Evolutionary conservation across 345 rosid genomes (phyloP).

Genomic region (Sapria himalayana): DNA sequence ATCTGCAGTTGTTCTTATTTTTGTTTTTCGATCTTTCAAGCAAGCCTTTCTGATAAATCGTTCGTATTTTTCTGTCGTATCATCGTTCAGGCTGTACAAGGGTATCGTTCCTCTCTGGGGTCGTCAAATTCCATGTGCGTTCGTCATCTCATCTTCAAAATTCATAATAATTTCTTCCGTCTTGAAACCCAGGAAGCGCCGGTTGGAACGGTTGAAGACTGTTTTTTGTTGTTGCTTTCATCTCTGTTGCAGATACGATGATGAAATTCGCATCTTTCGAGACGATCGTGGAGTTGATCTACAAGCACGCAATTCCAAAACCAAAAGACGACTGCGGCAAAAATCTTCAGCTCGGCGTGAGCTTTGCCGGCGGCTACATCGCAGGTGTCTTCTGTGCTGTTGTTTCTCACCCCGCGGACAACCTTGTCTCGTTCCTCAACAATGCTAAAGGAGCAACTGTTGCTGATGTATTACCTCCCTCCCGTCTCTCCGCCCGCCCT

Average conservation of each 20-base stretch:
- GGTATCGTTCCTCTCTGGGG: conserved; percentile 97
- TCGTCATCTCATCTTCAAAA: background rate
- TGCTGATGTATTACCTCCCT: conserved; percentile 49
- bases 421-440: conserved; percentile 91
- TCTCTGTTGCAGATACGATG: conserved; percentile 90
- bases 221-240: no score
- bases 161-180: no score
- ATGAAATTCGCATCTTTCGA: conserved; percentile 98
- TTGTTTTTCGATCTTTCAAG: no score
- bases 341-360: conserved; percentile 60
- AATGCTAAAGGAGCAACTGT: conserved; percentile 94
- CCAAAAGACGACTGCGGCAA: conserved; percentile 88
- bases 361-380: conserved; percentile 86
- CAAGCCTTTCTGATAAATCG: no score
- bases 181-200: no score
- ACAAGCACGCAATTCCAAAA: conserved; percentile 62
- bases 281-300: conserved; percentile 71
- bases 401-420: conserved; percentile 92
- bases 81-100: conserved; percentile 59
- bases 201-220: no score
- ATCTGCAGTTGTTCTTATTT: conserved; percentile 1
- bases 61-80: background rate
- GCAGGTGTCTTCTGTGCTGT: conserved; percentile 86
- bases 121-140: conserved; percentile 98
- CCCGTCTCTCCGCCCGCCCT: background rate